A percentile compares a stretch with the other conserved stretches of the same genome.
Conservation (phyloP, 441 rosid genomes). For the California macrophylla region DNA sequence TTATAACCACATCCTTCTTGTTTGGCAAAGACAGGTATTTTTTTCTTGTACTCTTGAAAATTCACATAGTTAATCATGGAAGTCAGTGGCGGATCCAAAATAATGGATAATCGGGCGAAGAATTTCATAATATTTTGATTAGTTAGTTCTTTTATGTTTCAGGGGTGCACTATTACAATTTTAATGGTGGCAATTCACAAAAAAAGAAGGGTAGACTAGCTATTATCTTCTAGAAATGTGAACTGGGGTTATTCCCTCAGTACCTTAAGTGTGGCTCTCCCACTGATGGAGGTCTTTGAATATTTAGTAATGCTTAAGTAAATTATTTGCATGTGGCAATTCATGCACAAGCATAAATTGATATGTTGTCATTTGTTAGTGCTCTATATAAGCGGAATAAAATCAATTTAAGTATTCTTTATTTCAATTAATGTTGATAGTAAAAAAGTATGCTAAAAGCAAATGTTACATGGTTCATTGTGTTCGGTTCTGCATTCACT, state of each 20-base stretch:
- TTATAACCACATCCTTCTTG: slow-evolving; percentile 83
- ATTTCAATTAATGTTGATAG: not conserved
- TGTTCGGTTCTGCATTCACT: not conserved
- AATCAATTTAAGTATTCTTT: not conserved
- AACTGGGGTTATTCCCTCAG: no score
- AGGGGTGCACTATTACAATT: no score
- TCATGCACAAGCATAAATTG: not conserved
- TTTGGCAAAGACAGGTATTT: slow-evolving; percentile 90
- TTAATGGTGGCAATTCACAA: no score
- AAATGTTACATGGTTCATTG: not conserved
- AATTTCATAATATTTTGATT: no score
- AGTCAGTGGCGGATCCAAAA: not conserved
- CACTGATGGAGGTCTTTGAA: not conserved
- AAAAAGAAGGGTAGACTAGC: no score
- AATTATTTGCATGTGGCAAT: not conserved
- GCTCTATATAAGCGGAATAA: not conserved
- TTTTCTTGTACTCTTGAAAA: not conserved
- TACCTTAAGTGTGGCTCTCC: no score
- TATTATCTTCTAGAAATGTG: no score
- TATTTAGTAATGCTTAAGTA: not conserved
- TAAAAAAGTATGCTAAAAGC: not conserved
- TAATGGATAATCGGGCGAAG: no score
- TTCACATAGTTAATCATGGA: not conserved
- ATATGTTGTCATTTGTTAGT: no score
- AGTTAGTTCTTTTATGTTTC: no score